Base-by-base conservation (phyloP, 202 grass and related monocot species). In the Digitaria exilis region DNA sequence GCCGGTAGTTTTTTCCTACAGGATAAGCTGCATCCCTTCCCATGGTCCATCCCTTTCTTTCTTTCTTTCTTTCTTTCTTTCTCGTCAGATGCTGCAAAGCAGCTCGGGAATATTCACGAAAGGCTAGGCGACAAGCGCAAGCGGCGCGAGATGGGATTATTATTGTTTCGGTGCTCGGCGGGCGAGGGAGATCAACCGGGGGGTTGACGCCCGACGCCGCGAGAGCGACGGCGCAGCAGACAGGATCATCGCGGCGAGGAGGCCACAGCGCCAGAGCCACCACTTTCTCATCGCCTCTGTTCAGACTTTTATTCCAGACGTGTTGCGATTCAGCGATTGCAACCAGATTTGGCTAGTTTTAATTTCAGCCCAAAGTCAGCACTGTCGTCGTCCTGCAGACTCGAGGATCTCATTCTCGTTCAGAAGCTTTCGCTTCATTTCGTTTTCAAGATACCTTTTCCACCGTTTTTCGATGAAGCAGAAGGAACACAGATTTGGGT, bases 101-200 rank as follows among this genome's bases (percentile, higher is more conserved):
- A 57, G 69, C 54, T 30, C 2, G 4, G 63, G 76, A 87, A 90
- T 90, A 90, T 90, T 80, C 84, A 90, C 13, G 84, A 3, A 18
- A 62, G 63, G 88, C 80, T 84, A 87, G 12, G 31, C 84, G 84
- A 90, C 88, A 87, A 26, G 55, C 76, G 84, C 62, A 70, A 90
- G 57, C 62, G 62, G 62, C 54, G 54, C 35, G 1, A 31, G 1
- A 6, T 1, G 2, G 19, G 26, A 30, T 19, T 50, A 31, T 56
- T 67, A 65, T 79, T n/a, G n/a, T n/a, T 24, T 78, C 44, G 42
- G 71, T 72, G 31, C 78, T 29, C 51, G 49, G 61, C n/a, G 43
- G 46, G 62, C 80, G 82, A 75, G 78, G 68, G 59, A 61, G 79
- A 90, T 86, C 66, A 69, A 22, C 57, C 21, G 67, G 21, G 49